These are phyloP conservation scores for Aspergillus costaricaensis DNA, from an alignment of 2,329 filamentous ascomycete genomes.

Conservation along the genomic window DNA sequence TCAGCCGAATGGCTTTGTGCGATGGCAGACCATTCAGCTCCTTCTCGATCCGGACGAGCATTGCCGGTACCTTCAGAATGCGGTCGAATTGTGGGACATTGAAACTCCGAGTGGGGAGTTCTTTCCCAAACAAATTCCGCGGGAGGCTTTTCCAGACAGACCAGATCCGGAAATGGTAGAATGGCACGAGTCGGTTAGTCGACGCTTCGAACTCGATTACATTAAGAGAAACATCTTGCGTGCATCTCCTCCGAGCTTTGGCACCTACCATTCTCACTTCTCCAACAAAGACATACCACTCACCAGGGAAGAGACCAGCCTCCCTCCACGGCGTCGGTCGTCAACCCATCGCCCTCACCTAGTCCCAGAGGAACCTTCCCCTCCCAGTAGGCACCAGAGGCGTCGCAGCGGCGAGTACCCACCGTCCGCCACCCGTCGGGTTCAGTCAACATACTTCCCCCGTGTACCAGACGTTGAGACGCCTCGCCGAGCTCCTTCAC, in stretches of 20 bases:
- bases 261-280: constrained; percentile 31
- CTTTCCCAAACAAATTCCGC: constrained; percentile 65
- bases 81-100: constrained; percentile 75
- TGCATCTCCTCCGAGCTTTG: constrained; percentile 35
- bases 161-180: constrained; percentile 78
- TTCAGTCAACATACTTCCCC: constrained; percentile 21
- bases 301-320: constrained; percentile 25
- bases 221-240: constrained; percentile 42
- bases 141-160: constrained; percentile 68
- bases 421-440: constrained; percentile 19
- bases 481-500: constrained; percentile 32
- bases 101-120: constrained; percentile 64
- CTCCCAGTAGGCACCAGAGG: constrained; percentile 25
- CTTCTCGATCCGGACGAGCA: constrained; percentile 86
- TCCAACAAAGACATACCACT: constrained; percentile 34
- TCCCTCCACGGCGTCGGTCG: constrained; percentile 18
- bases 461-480: constrained; percentile 22
- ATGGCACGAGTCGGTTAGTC: constrained; percentile 81
- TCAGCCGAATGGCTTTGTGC: constrained; percentile 80
- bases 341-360: constrained; percentile 20
- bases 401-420: constrained; percentile 27
- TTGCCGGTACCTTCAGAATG: constrained; percentile 77
- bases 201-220: constrained; percentile 66
- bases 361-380: constrained; percentile 24
- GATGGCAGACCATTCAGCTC: constrained; percentile 92